Conservation (phyloP, 495 filamentous ascomycete species). For the Penicillium odoratum region DNA sequence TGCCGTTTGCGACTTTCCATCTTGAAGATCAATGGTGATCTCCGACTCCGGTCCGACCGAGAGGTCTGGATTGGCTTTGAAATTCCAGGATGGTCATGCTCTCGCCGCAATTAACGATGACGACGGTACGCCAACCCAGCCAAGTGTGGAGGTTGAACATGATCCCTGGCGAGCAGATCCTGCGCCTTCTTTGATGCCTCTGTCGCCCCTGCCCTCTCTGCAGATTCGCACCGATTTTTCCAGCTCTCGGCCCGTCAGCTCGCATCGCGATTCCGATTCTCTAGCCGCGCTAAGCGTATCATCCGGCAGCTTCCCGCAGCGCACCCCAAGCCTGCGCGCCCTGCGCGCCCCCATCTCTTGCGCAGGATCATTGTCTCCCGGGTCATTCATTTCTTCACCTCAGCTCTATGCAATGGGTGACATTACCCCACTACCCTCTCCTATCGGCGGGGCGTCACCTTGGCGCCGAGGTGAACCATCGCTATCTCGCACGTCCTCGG, state of each 20-base stretch:
- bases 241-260: conserved; percentile 26
- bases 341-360: conserved; percentile 44
- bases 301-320: conserved; percentile 45
- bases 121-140: not conserved
- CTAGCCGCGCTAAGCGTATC: conserved; percentile 41
- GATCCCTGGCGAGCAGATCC: conserved; percentile 11
- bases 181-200: conserved; percentile 18
- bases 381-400: conserved; percentile 63
- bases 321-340: conserved; percentile 52
- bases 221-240: conserved; percentile 46
- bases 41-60: conserved; percentile 30
- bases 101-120: conserved; percentile 6
- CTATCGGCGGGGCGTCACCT: conserved; percentile 75
- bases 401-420: conserved; percentile 80
- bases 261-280: conserved; percentile 35
- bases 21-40: conserved; percentile 22
- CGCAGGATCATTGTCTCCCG: conserved; percentile 59
- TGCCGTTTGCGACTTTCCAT: conserved; percentile 18
- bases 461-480: conserved; percentile 53
- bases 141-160: not conserved
- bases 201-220: conserved; percentile 34
- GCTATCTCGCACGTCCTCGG: conserved; percentile 43
- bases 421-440: conserved; percentile 91
- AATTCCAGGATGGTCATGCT: conserved; percentile 5
- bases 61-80: conserved; percentile 21